Evolutionary conservation across 305 asterid species (phyloP).

Genomic region (Ajuga reptans): DNA sequence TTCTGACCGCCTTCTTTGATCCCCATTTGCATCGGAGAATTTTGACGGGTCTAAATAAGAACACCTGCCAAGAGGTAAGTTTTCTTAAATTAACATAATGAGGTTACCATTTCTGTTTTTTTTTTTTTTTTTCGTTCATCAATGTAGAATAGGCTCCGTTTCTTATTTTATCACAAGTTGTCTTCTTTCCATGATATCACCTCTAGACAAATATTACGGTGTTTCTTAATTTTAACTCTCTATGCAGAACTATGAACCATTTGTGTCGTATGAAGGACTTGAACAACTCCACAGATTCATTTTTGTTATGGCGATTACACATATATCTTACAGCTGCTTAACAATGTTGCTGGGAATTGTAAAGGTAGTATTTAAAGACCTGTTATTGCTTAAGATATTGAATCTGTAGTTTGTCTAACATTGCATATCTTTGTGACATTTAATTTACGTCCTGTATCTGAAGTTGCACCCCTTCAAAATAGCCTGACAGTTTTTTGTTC

Average conservation of each 20-base stretch:
- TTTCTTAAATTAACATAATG: not conserved
- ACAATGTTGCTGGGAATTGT: slow-evolving; percentile 95
- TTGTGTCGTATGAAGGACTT: slow-evolving; percentile 95
- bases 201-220: not conserved
- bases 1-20: slow-evolving; percentile 39
- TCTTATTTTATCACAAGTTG: not conserved
- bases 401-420: not conserved
- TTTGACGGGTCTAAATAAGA: slow-evolving; percentile 50
- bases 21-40: slow-evolving; percentile 48
- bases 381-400: not conserved
- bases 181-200: not conserved
- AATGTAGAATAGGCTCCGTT: not conserved
- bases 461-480: not conserved
- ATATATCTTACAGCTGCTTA: slow-evolving; percentile 88
- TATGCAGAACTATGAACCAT: slow-evolving; percentile 80
- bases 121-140: slow-evolving; percentile 12
- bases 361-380: slow-evolving; percentile 44
- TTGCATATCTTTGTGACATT: not conserved
- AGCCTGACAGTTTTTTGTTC: not conserved
- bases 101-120: not conserved
- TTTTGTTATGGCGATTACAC: slow-evolving; percentile 95
- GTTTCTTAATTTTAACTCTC: not conserved
- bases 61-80: slow-evolving; percentile 70
- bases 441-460: not conserved
- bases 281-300: slow-evolving; percentile 98